These are phyloP conservation scores for Pseudognaphalium luteoalbum DNA, from an alignment of 129 eudicot species.

Conservation along the genomic window DNA sequence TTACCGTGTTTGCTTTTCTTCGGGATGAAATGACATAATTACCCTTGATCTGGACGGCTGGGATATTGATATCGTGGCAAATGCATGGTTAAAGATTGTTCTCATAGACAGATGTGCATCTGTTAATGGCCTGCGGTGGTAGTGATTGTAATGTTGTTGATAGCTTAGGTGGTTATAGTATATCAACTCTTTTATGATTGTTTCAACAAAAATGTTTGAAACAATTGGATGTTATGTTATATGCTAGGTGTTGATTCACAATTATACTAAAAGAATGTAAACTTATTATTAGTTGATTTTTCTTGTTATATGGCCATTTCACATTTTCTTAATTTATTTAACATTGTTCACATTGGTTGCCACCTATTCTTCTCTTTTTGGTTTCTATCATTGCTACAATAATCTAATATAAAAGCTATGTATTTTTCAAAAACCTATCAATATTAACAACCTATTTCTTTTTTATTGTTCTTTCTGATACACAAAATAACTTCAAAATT, in stretches of 20 bases:
- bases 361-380: neutral
- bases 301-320: neutral
- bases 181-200: neutral
- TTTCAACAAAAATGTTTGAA: neutral
- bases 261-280: too few species aligned
- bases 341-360: neutral
- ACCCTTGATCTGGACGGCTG: neutral
- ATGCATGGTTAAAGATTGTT: neutral
- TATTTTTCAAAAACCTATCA: neutral
- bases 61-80: neutral
- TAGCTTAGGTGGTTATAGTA: too few species aligned
- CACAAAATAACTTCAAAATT: too few species aligned
- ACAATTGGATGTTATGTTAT: neutral
- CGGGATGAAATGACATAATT: slow-evolving; percentile 13
- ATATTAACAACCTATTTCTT: too few species aligned
- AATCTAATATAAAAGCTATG: neutral
- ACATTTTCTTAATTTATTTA: too few species aligned
- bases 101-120: neutral
- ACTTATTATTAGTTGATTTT: too few species aligned
- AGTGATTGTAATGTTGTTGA: slow-evolving; percentile 10
- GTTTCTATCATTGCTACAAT: neutral
- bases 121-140: neutral
- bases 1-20: neutral
- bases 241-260: neutral
- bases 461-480: too few species aligned